Conservation (phyloP, 2,329 filamentous ascomycete species). For the Calonectria leucothoes region DNA sequence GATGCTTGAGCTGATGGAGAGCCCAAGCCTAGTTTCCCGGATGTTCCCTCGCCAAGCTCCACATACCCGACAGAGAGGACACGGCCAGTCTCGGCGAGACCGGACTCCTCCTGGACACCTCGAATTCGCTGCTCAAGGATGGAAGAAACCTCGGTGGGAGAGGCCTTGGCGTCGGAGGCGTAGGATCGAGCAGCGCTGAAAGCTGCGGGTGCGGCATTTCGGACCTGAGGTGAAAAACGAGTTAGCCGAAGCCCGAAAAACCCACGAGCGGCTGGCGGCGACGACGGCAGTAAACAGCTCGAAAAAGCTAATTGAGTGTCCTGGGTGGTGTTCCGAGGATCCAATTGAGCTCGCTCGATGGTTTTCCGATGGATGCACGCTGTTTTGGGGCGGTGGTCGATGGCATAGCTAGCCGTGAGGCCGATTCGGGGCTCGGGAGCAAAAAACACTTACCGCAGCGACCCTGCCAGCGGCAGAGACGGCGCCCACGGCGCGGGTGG, state of each 20-base stretch:
- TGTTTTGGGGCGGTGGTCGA: slow-evolving; percentile 54
- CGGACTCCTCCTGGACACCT: slow-evolving; percentile 96
- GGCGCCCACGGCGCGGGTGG: slow-evolving; percentile 93
- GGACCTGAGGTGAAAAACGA: slow-evolving; percentile 74
- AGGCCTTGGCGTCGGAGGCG: slow-evolving; percentile 92
- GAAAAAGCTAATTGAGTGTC: slow-evolving; percentile 43
- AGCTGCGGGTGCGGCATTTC: slow-evolving; percentile 84
- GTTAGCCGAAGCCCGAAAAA: slow-evolving; percentile 67
- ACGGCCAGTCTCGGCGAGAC: slow-evolving; percentile 97
- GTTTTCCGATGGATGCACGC: slow-evolving; percentile 47
- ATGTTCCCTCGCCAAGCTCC: slow-evolving; percentile 41
- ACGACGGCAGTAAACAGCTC: slow-evolving; percentile 47
- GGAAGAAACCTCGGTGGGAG: slow-evolving; percentile 97
- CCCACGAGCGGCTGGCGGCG: slow-evolving; percentile 39
- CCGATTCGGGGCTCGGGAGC: slow-evolving; percentile 52
- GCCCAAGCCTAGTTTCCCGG: slow-evolving; percentile 27
- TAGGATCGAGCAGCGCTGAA: slow-evolving; percentile 85
- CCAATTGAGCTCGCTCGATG: slow-evolving; percentile 51
- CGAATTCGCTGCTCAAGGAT: slow-evolving; percentile 99
- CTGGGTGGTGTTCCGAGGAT: slow-evolving; percentile 29
- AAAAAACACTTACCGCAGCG: slow-evolving; percentile 83
- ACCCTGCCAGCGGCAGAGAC: slow-evolving; percentile 93
- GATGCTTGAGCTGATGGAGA: slow-evolving; percentile 17
- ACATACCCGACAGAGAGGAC: slow-evolving; percentile 99
- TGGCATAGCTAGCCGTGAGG: slow-evolving; percentile 53